phyloP scores from a whole-genome alignment of 1,284 basidiomycete genomes.

The Ustilago cynodontis region DNA sequence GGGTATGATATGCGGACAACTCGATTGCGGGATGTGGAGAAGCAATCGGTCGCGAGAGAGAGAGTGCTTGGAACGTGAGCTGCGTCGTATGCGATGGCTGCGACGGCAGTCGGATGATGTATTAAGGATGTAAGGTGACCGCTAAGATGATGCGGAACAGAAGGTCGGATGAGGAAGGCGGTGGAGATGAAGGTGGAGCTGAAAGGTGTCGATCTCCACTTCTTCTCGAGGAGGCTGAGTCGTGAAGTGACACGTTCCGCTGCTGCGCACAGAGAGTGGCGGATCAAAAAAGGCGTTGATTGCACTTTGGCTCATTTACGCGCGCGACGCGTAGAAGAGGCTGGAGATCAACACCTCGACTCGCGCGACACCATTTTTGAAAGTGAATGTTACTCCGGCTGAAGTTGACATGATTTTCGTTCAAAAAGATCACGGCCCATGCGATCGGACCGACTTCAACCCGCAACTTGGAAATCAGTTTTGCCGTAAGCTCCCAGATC shows the following conservation, averaged over 20 bases:
- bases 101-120: not conserved
- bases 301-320: constrained; percentile 50
- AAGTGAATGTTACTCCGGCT: not conserved
- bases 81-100: not conserved
- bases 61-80: not conserved
- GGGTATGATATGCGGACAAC: not conserved
- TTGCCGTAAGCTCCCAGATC: not conserved
- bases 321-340: constrained; percentile 41
- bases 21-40: not conserved
- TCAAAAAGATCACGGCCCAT: not conserved
- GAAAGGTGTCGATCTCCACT: constrained; percentile 24
- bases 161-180: not conserved
- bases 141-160: constrained; percentile 1
- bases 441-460: not conserved
- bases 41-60: not conserved
- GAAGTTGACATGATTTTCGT: not conserved
- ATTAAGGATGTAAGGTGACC: not conserved
- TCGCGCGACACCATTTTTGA: constrained; percentile 21
- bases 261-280: constrained; percentile 25
- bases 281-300: constrained; percentile 11
- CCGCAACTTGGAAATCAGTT: not conserved
- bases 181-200: not conserved
- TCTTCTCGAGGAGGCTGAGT: constrained; percentile 40
- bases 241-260: constrained; percentile 21
- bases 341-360: constrained; percentile 41